phyloP scores from a whole-genome alignment of 1,139 yeast species.

The Sugiyamaella castrensis region DNA sequence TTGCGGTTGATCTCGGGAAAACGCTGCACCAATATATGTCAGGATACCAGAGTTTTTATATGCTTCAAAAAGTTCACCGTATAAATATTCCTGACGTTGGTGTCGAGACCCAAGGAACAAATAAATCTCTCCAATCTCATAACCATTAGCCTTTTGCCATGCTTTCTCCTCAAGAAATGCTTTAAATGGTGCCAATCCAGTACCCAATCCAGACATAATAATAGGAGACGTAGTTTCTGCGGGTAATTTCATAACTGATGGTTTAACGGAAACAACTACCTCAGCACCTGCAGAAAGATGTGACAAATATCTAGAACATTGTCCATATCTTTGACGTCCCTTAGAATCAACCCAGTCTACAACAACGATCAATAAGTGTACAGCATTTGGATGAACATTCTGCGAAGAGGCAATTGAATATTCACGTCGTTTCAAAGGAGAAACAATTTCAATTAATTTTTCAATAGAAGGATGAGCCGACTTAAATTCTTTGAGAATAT shows the following conservation, averaged over 20 bases:
- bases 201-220: slow-evolving; percentile 96
- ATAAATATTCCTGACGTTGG: slow-evolving; percentile 89
- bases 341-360: slow-evolving; percentile 92
- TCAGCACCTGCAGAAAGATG: slow-evolving; percentile 78
- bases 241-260: slow-evolving; percentile 96
- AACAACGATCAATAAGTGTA: slow-evolving; percentile 88
- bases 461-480: slow-evolving; percentile 79
- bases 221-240: slow-evolving; percentile 84
- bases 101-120: slow-evolving; percentile 94
- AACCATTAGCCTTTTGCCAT: slow-evolving; percentile 88
- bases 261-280: slow-evolving; percentile 90
- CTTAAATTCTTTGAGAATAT: slow-evolving; percentile 72
- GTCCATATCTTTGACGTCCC: slow-evolving; percentile 89
- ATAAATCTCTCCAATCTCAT: slow-evolving; percentile 84
- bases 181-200: slow-evolving; percentile 98
- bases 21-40: slow-evolving; percentile 97
- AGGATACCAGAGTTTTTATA: slow-evolving; percentile 87
- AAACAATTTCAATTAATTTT: slow-evolving; percentile 67
- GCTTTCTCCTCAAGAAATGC: slow-evolving; percentile 94
- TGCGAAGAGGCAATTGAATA: slow-evolving; percentile 99
- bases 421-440: slow-evolving; percentile 94
- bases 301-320: slow-evolving; percentile 86
- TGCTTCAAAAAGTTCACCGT: slow-evolving; percentile 98
- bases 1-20: slow-evolving; percentile 94
- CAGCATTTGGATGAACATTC: slow-evolving; percentile 83